Evolutionary conservation across 164 flowering plant species (phyloP).

Genomic region (Saururus chinensis): DNA sequence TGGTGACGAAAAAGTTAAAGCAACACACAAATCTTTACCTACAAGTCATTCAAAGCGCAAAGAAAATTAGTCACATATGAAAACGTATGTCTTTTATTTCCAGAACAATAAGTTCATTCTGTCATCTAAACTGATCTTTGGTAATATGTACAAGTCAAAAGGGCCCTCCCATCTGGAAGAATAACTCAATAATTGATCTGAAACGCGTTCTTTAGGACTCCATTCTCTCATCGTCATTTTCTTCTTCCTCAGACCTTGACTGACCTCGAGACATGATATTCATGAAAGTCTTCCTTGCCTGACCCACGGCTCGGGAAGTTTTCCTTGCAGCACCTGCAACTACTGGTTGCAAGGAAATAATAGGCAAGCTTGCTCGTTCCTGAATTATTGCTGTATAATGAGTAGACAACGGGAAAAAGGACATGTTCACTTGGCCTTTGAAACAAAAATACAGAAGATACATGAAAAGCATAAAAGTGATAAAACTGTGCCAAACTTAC

Average conservation of each 20-base stretch:
- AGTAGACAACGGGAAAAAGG: not conserved
- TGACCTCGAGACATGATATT: constrained; percentile 52
- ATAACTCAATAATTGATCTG: not conserved
- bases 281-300: constrained; percentile 58
- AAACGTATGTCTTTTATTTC: too few species aligned
- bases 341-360: constrained; percentile 65
- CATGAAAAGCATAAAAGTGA: not conserved
- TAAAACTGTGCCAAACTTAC: constrained; percentile 32
- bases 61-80: too few species aligned
- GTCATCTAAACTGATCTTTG: too few species aligned
- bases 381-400: constrained; percentile 61
- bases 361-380: constrained; percentile 77
- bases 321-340: constrained; percentile 86
- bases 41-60: too few species aligned
- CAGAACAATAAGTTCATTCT: too few species aligned
- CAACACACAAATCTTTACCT: too few species aligned
- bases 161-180: not conserved
- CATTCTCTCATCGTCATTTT: constrained; percentile 24
- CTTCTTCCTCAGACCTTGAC: constrained; percentile 27
- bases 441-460: not conserved
- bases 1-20: too few species aligned
- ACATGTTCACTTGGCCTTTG: not conserved
- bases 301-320: constrained; percentile 73
- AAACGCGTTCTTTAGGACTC: constrained; percentile 20
- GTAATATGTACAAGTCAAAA: too few species aligned